Evolutionary conservation across 2,329 filamentous ascomycete genomes (phyloP), one percentile per base, ranked within the genome.

Genomic region (Penicillium sp.): DNA sequence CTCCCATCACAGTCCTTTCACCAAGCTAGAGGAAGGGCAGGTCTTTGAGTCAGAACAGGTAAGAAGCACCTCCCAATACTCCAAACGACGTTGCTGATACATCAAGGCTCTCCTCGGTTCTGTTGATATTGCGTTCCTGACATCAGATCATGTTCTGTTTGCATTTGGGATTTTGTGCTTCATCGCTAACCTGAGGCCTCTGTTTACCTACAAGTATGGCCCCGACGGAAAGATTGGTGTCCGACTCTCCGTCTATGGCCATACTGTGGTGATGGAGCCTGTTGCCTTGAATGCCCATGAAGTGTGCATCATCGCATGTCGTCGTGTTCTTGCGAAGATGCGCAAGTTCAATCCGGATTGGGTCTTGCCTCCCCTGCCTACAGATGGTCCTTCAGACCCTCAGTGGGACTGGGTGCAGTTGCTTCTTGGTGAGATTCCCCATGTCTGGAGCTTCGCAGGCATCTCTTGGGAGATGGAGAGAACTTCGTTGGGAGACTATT

Each of bases 101-200:
- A 11, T 18, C 4, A 10, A 34, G 31, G 7, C 4, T 22, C 11
- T 5, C 5, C 35, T 37, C 10, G 35, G 20, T 2, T 37, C 18
- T 5, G 3, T 24, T 29, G n/a, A 34, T 6, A 9, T 34, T 16
- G 20, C 14, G 6, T 14, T 8, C 6, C 8, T 37, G 18, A 24
- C 35, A 5, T 2, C 27, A 8, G 10, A 11, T 4, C 20, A 29
- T 7, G 52, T 60, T 1, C 35, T 69, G 5, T 69, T 66, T 14
- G 61, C 54, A 42, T 69, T 68, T 43, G 63, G 62, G 9, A 56
- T 66, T 1, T 35, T 70, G 5, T 46, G 52, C 1, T 46, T 60
- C 6, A 56, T 64, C 39, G 55, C 55, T 9, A 37, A 50, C 6
- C 53, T 69, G 8, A 36, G 49, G 6, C 64, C 66, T 0, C 43